Percentiles rank a stretch among this genome's conserved stretches.
These are phyloP conservation scores for Cercospora nicotianae DNA, from an alignment of 2,329 filamentous ascomycete genomes.

Conservation along the genomic window DNA sequence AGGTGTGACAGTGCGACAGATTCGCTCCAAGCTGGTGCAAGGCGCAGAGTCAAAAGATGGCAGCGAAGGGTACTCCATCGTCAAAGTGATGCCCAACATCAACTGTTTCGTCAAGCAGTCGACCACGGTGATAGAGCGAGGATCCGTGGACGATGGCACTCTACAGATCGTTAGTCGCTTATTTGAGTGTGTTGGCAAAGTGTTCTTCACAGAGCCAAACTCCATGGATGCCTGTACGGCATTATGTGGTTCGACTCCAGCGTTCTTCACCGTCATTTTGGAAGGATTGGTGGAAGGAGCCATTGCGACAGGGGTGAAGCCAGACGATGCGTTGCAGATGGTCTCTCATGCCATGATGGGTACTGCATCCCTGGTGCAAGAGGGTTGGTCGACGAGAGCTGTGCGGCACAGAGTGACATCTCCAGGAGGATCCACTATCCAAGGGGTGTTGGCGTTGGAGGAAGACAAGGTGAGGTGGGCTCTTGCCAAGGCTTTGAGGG, in stretches of 20 bases:
- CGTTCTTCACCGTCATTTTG: conserved; percentile 71
- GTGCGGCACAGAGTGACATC: conserved; percentile 72
- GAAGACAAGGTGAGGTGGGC: conserved; percentile 67
- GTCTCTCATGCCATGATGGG: conserved; percentile 75
- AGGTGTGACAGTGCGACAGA: conserved; percentile 12
- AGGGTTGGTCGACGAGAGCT: conserved; percentile 70
- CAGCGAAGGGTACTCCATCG: neutral
- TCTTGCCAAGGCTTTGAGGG: conserved; percentile 56
- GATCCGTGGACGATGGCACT: neutral
- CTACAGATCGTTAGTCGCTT: conserved; percentile 66
- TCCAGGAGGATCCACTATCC: conserved; percentile 74
- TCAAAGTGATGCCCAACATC: conserved; percentile 19
- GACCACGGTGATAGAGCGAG: conserved; percentile 15
- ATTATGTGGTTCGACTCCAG: conserved; percentile 70
- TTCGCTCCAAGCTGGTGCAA: neutral
- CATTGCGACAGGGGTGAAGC: conserved; percentile 72
- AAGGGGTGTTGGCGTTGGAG: conserved; percentile 68
- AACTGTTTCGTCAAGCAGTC: conserved; percentile 10
- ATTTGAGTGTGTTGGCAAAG: conserved; percentile 70
- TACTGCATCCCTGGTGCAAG: conserved; percentile 64
- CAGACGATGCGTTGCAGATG: conserved; percentile 70
- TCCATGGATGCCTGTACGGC: conserved; percentile 72
- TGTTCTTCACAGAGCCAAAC: conserved; percentile 64
- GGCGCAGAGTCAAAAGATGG: neutral
- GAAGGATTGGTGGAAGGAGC: conserved; percentile 73